Base-by-base conservation (phyloP, 768 basidiomycete species). In the Rhizopogon rudus region DNA sequence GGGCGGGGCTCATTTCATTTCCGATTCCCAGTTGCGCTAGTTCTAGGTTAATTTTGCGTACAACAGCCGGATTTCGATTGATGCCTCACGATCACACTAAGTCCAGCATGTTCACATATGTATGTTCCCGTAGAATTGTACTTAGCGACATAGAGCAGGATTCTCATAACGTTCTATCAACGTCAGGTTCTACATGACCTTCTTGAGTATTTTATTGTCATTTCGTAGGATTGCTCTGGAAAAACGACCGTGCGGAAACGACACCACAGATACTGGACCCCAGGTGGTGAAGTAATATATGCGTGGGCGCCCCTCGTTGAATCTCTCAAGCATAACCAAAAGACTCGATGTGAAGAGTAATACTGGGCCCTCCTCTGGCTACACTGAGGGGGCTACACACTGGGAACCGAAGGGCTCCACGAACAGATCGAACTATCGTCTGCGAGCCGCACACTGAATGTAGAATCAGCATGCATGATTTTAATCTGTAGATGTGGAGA, bases 341-440 rank as follows among this genome's bases (percentile, higher is more conserved):
- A 1, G 73, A 71, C 60, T 82, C 80, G 6, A 80, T 69, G 60
- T 78, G 75, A 20, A 82, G 62, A 12, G 66, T 58, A 10, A 80
- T 71, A 41, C 71, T 76, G 28, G 79, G 75, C 5, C 75, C 79
- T 5, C 79, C 78, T 29, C 66, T 65, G 40, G 79, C 55, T 9
- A 79, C 63, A 43, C 73, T 74, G 16, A 49, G 17, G 6, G 63
- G 57, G 3, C 77, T 64, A 14, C 58, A 63, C 6, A 70, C 57
- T 22, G 70, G 69, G 2, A 60, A 51, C 3, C 73, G 67, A 31
- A 82, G 61, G 0, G 74, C 72, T 0, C 61, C 40, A 17, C 73
- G 70, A 22, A 76, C 77, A 1, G 64, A 61, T 14, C 65, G 60
- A 3, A 70, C 64, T 4, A 81, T 63, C 2, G 65, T 64, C 5